These are phyloP conservation scores for Monosporascus sp. DNA, from an alignment of 2,329 filamentous ascomycete species.

Conservation along the genomic window DNA sequence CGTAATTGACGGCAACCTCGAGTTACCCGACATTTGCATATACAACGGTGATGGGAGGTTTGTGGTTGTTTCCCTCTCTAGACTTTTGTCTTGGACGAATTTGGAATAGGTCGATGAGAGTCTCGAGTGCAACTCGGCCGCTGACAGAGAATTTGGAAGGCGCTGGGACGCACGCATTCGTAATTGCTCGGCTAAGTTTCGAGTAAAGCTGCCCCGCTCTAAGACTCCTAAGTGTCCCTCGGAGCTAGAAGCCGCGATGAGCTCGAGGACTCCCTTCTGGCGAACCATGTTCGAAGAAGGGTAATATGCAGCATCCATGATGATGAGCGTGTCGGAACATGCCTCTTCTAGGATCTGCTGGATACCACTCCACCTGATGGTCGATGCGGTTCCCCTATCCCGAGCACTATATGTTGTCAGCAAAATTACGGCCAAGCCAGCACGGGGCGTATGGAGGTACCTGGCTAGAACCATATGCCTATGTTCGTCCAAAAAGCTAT, in stretches of 20 bases:
- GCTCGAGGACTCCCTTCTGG: slow-evolving; percentile 49
- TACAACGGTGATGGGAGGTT: slow-evolving; percentile 50
- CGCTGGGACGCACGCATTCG: slow-evolving; percentile 40
- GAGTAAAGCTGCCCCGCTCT: slow-evolving; percentile 48
- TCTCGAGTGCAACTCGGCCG: slow-evolving; percentile 48
- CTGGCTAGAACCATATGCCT: slow-evolving; percentile 54
- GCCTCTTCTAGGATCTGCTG: slow-evolving; percentile 53
- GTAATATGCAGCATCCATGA: slow-evolving; percentile 56
- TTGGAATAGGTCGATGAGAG: slow-evolving; percentile 48
- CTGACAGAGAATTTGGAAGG: slow-evolving; percentile 40
- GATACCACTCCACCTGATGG: slow-evolving; percentile 51
- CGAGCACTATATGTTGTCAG: slow-evolving; percentile 37
- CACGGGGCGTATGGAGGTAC: slow-evolving; percentile 25
- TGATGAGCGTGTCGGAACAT: slow-evolving; percentile 48
- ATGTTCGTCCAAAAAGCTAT: slow-evolving; percentile 49
- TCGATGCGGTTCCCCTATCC: slow-evolving; percentile 38
- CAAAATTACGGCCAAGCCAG: slow-evolving; percentile 1
- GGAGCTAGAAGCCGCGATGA: slow-evolving; percentile 50
- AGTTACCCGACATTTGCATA: slow-evolving; percentile 49
- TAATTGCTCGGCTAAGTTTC: slow-evolving; percentile 44
- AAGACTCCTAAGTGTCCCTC: slow-evolving; percentile 45
- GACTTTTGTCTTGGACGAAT: slow-evolving; percentile 44
- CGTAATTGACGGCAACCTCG: slow-evolving; percentile 50
- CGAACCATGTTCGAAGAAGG: slow-evolving; percentile 48
- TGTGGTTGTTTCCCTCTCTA: slow-evolving; percentile 41